Evolutionary conservation across 768 basidiomycete genomes (phyloP), one percentile per base, ranked within the genome.

Genomic region (Phlebiopsis flavidoalba): DNA sequence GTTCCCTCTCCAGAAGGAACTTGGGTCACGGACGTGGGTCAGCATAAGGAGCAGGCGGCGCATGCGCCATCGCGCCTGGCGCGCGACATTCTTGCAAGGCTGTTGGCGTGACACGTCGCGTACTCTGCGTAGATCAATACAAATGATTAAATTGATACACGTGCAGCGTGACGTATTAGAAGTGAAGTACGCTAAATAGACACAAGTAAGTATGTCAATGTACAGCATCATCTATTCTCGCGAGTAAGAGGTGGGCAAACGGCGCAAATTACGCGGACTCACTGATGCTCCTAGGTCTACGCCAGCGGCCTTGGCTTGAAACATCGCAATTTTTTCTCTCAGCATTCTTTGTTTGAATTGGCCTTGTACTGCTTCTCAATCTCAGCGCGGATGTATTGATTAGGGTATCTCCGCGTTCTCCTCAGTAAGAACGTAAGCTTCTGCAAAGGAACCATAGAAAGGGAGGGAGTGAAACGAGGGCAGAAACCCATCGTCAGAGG

Each of bases 321-420:
- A 85, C 61, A 69, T 62, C 17, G 69, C 71, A 53, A 88, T 82
- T 69, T 78, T n/a, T 75, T 62, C 72, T 72, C 65, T 79, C 79
- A 3, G 81, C 86, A 61, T 86, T 82, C 50, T n/a, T n/a, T 66
- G 66, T 71, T 76, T 71, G 67, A 87, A 77, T 60, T 79, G 82
- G 64, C 87, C n/a, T n/a, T 84, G 64, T 83, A 85, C 72, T 91
- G 81, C 50, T 83, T 72, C 63, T 79, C 79, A 70, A 91, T 88
- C 73, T 93, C 91, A 64, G 84, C 82, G 58, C 87, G 79, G 60
- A 93, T 85, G 83, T 90, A 90, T 67, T 94, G 84, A 67, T 94
- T 52, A 95, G 80, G 0, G 91, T 89, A 94, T 87, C 19, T 78
- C n/a, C 74, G 61, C 86, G 77, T 69, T 94, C 19, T 82, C 83